Conservation (phyloP, 345 rosid genomes). For the Ailanthus altissimus region DNA sequence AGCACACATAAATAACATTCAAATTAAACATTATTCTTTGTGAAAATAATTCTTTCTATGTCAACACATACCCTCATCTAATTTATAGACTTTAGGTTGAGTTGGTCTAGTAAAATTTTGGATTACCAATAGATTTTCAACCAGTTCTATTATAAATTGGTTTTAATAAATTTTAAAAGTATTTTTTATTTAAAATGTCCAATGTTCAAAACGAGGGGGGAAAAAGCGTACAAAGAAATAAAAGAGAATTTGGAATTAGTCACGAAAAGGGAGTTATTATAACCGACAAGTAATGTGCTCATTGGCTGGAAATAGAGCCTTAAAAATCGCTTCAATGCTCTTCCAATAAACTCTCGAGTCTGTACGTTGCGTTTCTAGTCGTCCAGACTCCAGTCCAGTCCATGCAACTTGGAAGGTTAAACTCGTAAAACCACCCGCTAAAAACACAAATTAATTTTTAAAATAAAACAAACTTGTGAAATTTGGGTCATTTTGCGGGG, state of each 20-base stretch:
- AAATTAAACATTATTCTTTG: no score
- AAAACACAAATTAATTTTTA: neutral
- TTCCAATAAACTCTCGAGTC: no score
- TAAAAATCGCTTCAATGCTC: neutral
- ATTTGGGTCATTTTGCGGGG: slow-evolving; percentile 21
- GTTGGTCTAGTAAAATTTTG: no score
- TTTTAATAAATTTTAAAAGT: no score
- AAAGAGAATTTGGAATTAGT: neutral
- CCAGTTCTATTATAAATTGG: no score
- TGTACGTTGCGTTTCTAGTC: neutral
- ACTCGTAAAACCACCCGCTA: neutral
- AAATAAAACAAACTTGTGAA: neutral
- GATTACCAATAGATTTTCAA: no score
- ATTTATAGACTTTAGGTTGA: no score
- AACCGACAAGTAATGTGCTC: neutral
- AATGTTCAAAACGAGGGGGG: neutral
- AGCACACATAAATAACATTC: no score
- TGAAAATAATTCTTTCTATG: no score
- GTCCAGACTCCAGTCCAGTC: neutral
- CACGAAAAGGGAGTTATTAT: neutral
- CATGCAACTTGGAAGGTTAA: neutral
- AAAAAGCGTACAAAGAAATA: neutral
- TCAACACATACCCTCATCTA: no score
- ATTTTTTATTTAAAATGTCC: no score
- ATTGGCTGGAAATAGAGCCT: neutral